A percentile compares a stretch with the other conserved stretches of the same genome.
phyloP scores from a whole-genome alignment of 768 basidiomycete species.

The Exidia glandulosa region DNA sequence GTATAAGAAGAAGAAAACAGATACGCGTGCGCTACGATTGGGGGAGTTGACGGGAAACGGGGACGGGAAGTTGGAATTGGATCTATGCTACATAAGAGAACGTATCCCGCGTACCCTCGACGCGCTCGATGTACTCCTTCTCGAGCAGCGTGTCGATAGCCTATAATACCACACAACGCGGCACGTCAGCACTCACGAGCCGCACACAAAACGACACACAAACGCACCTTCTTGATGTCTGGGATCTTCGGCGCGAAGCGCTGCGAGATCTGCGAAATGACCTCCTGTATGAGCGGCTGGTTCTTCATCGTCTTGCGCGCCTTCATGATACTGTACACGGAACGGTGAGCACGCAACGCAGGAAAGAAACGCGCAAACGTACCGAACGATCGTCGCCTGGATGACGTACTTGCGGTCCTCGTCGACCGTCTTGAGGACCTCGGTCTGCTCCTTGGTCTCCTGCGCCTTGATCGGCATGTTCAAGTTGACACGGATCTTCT shows the following conservation, averaged over 20 bases:
- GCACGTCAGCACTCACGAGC: constrained; percentile 3
- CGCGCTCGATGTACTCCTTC: constrained; percentile 96
- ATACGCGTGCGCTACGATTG: too few relatives aligned
- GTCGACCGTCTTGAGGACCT: constrained; percentile 89
- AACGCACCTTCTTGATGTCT: constrained; percentile 97
- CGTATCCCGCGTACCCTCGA: constrained; percentile 82
- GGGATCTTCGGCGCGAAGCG: constrained; percentile 89
- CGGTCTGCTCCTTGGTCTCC: constrained; percentile 78
- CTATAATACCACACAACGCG: too few relatives aligned
- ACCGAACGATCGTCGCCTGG: constrained; percentile 87
- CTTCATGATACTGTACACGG: constrained; percentile 76
- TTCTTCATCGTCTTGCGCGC: constrained; percentile 93
- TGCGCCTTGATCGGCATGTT: constrained; percentile 92
- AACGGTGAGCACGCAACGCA: constrained; percentile 10
- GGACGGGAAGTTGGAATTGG: neutral
- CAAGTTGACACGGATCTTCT: constrained; percentile 25
- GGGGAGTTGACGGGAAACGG: neutral
- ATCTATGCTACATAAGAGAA: constrained; percentile 65
- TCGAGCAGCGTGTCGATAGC: constrained; percentile 87
- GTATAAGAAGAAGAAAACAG: too few relatives aligned
- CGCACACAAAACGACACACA: neutral
- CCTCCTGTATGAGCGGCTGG: constrained; percentile 79
- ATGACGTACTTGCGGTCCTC: constrained; percentile 96
- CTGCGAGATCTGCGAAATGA: constrained; percentile 78
- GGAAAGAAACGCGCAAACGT: constrained; percentile 6